A percentile compares a stretch with the other conserved stretches of the same genome.
phyloP scores from a whole-genome alignment of 2,329 filamentous ascomycete genomes.

The Fusarium virguliforme region DNA sequence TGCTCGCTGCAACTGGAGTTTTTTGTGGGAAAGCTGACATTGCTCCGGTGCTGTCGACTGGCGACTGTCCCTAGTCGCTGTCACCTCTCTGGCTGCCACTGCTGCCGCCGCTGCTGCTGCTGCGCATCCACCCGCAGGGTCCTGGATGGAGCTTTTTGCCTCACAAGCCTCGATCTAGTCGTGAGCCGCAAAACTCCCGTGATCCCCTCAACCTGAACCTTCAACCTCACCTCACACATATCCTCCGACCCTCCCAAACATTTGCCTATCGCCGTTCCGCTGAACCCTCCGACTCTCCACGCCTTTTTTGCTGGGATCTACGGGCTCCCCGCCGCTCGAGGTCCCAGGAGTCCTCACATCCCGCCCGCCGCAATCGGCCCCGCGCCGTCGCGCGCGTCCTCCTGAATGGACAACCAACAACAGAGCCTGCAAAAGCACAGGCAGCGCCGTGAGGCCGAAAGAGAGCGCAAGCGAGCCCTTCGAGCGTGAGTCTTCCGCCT shows the following conservation, averaged over 20 bases:
- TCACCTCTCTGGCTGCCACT: constrained; percentile 11
- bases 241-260: constrained; percentile 17
- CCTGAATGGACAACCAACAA: constrained; percentile 52
- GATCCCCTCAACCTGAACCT: constrained; percentile 48
- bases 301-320: constrained; percentile 49
- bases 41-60: constrained; percentile 21
- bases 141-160: constrained; percentile 51
- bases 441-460: constrained; percentile 51
- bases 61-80: constrained; percentile 22
- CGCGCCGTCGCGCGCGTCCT: constrained; percentile 48
- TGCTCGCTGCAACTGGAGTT: constrained; percentile 26
- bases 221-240: constrained; percentile 35
- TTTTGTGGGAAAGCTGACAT: constrained; percentile 25
- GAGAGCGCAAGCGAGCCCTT: constrained; percentile 52
- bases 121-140: constrained; percentile 46
- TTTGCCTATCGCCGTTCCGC: constrained; percentile 20
- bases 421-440: constrained; percentile 51
- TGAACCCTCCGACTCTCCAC: constrained; percentile 22
- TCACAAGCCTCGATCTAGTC: constrained; percentile 47
- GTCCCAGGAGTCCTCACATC: constrained; percentile 45
- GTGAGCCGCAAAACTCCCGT: constrained; percentile 51
- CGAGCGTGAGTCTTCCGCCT: constrained; percentile 46
- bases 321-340: constrained; percentile 50
- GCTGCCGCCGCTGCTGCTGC: constrained; percentile 6
- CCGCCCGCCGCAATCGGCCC: constrained; percentile 50